Evolutionary conservation across 345 rosid species (phyloP).

Genomic region (Corchorus capsularis): DNA sequence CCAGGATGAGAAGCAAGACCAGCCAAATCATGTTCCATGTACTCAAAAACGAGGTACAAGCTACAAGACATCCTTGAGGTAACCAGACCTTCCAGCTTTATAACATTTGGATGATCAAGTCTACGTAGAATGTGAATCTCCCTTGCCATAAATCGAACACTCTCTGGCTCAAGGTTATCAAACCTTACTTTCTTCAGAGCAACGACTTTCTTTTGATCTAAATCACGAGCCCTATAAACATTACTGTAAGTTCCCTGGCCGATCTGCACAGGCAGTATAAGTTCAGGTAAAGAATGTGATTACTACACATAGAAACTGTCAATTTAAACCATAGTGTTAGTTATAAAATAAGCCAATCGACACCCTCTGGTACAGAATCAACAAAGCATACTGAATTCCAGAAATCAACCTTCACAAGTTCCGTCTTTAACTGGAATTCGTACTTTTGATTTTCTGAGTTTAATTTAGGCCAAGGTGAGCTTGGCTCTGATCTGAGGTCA

Average conservation of each 20-base stretch:
- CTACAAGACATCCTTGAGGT: constrained; percentile 99
- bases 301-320: constrained; percentile 13
- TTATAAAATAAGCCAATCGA: background rate
- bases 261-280: constrained; percentile 56
- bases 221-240: constrained; percentile 94
- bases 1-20: constrained; percentile 95
- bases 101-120: constrained; percentile 94
- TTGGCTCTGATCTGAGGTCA: background rate
- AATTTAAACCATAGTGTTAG: background rate
- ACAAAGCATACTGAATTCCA: constrained; percentile 4
- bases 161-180: constrained; percentile 93
- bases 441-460: constrained; percentile 1
- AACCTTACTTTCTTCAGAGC: constrained; percentile 98
- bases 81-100: constrained; percentile 95
- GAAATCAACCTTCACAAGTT: background rate
- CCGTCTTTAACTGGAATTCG: background rate
- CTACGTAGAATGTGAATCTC: constrained; percentile 90
- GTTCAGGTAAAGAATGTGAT: constrained; percentile 14
- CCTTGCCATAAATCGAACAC: constrained; percentile 98
- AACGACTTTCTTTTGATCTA: constrained; percentile 88
- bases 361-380: background rate
- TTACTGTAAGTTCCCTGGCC: constrained; percentile 99
- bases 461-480: background rate
- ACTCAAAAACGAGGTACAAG: constrained; percentile 96
- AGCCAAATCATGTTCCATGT: constrained; percentile 98